Conservation (phyloP, 164 flowering plant species). For the Stephania japonica region DNA sequence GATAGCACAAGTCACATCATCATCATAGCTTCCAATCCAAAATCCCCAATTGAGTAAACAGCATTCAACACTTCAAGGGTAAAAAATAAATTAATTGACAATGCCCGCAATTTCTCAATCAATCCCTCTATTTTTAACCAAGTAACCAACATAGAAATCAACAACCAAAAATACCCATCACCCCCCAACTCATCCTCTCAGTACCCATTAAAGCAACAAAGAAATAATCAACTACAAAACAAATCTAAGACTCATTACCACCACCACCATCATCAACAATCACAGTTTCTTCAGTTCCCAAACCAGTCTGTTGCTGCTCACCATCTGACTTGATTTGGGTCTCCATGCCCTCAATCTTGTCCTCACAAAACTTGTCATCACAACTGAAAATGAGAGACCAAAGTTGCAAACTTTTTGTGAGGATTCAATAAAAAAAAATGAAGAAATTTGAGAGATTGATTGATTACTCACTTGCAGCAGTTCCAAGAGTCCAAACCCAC, state of each 20-base stretch:
- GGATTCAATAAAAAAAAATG: not conserved
- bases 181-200: not conserved
- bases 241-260: constrained; percentile 12
- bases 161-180: not conserved
- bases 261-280: constrained; percentile 10
- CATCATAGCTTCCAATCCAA: too few relatives aligned
- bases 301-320: constrained; percentile 10
- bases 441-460: not conserved
- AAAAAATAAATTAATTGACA: not conserved
- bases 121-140: not conserved
- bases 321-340: constrained; percentile 29
- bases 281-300: not conserved
- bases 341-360: constrained; percentile 50
- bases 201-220: not conserved
- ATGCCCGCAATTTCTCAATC: not conserved
- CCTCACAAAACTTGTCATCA: constrained; percentile 44
- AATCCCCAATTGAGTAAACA: too few relatives aligned
- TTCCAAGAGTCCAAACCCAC: constrained; percentile 71
- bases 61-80: not conserved
- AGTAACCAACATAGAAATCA: not conserved
- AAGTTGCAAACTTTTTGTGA: not conserved
- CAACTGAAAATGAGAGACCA: constrained; percentile 23
- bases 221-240: not conserved
- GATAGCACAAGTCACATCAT: too few relatives aligned
- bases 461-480: constrained; percentile 42